Percentiles rank a stretch among this genome's conserved stretches.
Evolutionary conservation across 2,329 filamentous ascomycete genomes (phyloP).

Genomic region (Colletotrichum spaethianum): DNA sequence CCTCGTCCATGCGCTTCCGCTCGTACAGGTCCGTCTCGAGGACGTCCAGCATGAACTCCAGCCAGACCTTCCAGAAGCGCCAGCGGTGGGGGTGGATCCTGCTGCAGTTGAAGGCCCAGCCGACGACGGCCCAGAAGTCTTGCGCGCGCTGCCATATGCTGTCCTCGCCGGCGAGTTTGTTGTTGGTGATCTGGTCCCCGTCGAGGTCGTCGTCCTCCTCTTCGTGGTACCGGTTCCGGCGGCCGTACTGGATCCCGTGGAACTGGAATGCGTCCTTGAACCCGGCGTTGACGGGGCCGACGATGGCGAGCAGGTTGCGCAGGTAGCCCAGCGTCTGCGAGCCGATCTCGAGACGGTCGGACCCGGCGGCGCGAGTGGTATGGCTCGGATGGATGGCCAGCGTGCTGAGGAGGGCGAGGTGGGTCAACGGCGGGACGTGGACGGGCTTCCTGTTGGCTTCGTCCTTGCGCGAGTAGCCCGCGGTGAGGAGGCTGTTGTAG

Average conservation of each 20-base stretch:
- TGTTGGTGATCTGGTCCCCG: slow-evolving; percentile 64
- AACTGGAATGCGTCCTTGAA: slow-evolving; percentile 83
- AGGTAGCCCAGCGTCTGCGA: slow-evolving; percentile 80
- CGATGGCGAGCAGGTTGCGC: slow-evolving; percentile 73
- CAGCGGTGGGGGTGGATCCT: slow-evolving; percentile 80
- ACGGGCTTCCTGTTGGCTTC: slow-evolving; percentile 57
- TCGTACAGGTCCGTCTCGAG: slow-evolving; percentile 80
- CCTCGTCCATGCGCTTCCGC: slow-evolving; percentile 64
- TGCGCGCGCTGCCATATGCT: slow-evolving; percentile 83
- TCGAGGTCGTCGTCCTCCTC: slow-evolving; percentile 60
- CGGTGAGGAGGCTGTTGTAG: slow-evolving; percentile 68
- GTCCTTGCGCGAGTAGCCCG: slow-evolving; percentile 58
- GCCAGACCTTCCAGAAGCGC: slow-evolving; percentile 85
- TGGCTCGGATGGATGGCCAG: slow-evolving; percentile 85
- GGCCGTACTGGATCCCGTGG: slow-evolving; percentile 56
- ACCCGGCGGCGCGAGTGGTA: slow-evolving; percentile 79
- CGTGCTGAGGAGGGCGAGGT: slow-evolving; percentile 84
- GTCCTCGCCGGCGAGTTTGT: slow-evolving; percentile 72
- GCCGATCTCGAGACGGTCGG: slow-evolving; percentile 74
- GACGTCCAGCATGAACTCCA: slow-evolving; percentile 84
- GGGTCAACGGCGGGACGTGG: slow-evolving; percentile 77
- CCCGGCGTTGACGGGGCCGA: slow-evolving; percentile 79
- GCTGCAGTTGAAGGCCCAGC: slow-evolving; percentile 93
- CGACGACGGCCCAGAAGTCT: slow-evolving; percentile 90
- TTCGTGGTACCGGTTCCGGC: slow-evolving; percentile 57